Evolutionary conservation across 768 basidiomycete species (phyloP).

Genomic region (Russula sp.): DNA sequence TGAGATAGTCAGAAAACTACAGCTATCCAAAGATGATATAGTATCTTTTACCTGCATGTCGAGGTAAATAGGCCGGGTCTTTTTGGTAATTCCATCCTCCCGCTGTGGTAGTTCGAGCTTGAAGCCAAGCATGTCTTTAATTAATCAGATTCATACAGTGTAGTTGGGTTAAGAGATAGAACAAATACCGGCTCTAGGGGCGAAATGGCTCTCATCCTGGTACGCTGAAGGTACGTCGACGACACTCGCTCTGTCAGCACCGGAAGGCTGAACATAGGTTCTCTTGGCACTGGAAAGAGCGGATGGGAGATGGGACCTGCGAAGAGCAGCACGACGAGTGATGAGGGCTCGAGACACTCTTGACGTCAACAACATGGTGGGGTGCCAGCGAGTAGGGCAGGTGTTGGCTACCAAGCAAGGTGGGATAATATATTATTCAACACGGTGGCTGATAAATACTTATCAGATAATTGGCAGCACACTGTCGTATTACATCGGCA

Average conservation of each 20-base stretch:
- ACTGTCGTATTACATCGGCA: background rate
- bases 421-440: background rate
- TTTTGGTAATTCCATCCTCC: conserved; percentile 55
- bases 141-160: conserved; percentile 9
- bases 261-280: conserved; percentile 76
- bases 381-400: background rate
- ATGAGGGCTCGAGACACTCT: conserved; percentile 46
- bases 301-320: conserved; percentile 32
- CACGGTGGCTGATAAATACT: conserved; percentile 13
- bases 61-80: conserved; percentile 89
- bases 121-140: conserved; percentile 83
- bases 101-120: conserved; percentile 65
- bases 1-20: conserved; percentile 16
- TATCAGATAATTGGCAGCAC: conserved; percentile 26
- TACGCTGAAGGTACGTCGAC: conserved; percentile 77
- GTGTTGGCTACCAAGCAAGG: background rate
- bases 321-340: conserved; percentile 34
- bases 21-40: background rate
- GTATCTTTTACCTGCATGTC: conserved; percentile 78
- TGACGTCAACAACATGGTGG: conserved; percentile 58
- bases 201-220: conserved; percentile 63
- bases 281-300: conserved; percentile 40
- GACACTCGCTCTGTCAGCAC: conserved; percentile 77
- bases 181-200: conserved; percentile 62
- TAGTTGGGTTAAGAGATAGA: background rate